A percentile compares a stretch with the other conserved stretches of the same genome.
Evolutionary conservation across 176 grass and related monocot genomes (phyloP).

Genomic region (Phyllostachys edulis): DNA sequence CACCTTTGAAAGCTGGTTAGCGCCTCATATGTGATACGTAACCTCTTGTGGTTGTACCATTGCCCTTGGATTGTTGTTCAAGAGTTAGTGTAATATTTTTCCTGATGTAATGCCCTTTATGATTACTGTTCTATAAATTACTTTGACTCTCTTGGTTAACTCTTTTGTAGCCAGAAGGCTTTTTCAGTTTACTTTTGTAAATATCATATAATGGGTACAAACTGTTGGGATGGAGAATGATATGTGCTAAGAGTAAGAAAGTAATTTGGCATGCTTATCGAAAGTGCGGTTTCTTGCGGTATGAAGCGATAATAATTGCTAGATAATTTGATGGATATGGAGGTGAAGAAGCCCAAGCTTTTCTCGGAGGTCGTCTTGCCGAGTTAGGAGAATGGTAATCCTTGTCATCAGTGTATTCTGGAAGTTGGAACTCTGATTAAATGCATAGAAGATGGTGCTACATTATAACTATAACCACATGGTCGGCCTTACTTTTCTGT

Average conservation of each 20-base stretch:
- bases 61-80: not conserved
- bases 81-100: constrained; percentile 11
- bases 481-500: not conserved
- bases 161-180: not conserved
- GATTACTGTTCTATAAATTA: not conserved
- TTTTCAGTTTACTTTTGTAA: constrained; percentile 1
- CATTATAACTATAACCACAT: not conserved
- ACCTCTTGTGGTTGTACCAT: not conserved
- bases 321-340: constrained; percentile 52
- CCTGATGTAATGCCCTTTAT: not conserved
- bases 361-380: constrained; percentile 36
- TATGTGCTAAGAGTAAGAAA: constrained; percentile 24
- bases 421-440: not conserved
- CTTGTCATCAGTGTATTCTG: constrained; percentile 21
- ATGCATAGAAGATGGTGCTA: not conserved
- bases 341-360: constrained; percentile 59
- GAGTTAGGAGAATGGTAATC: constrained; percentile 69
- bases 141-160: not conserved
- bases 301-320: constrained; percentile 80
- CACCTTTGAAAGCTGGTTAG: too few species aligned
- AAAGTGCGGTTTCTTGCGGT: constrained; percentile 40
- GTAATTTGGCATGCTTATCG: constrained; percentile 1
- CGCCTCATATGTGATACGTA: not conserved
- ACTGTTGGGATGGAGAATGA: constrained; percentile 1
- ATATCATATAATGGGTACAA: constrained; percentile 19